Evolutionary conservation across 2,329 filamentous ascomycete genomes (phyloP), one percentile per base, ranked within the genome.

Genomic region (Periconia sp.): DNA sequence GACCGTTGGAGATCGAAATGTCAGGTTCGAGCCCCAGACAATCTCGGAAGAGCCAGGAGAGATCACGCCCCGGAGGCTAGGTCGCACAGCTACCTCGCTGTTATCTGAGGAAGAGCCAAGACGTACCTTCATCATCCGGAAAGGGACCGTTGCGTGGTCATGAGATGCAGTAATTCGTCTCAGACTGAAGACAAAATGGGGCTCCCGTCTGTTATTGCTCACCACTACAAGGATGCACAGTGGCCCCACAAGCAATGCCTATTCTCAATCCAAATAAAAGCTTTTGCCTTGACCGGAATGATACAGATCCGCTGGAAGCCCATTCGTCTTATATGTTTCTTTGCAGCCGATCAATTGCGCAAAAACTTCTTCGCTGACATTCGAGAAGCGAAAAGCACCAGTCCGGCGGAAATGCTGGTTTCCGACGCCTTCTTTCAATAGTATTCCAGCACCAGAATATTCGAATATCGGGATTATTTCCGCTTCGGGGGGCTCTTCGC

Each of bases 381-480:
- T 42, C 4, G 37, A 43, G 35, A 59, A 56, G 8, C 26, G 21
- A 19, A 59, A 50, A 2, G 54, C 50, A 11, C 56, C 56, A 12
- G 45, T 50, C 23, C 56, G 50, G 13, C 31, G 36, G 25, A 50
- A 59, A 15, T 44, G 54, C 25, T 45, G 9, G 10, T 40, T 15
- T 11, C 22, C 16, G 16, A 13, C 30, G 13, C 23, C 32, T 6
- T 36, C n/a, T 22, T 47, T 47, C 36, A 59, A 36, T 11, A 55
- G 36, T 2, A 59, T 55, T 4, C 56, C 56, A 23, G 38, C 39
- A 3, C 56, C 56, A n/a, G 28, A 22, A 26, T 36, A 47, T 13
- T 41, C 40, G 11, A 50, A 17, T 5, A 50, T 43, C 13, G 26
- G 3, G 4, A 24, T 23, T 7, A 16, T 18, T 4, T 38, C 24